Evolutionary conservation across 1,139 yeast species (phyloP), one percentile per base, ranked within the genome.

Genomic region (Kluyveromyces sp.): DNA sequence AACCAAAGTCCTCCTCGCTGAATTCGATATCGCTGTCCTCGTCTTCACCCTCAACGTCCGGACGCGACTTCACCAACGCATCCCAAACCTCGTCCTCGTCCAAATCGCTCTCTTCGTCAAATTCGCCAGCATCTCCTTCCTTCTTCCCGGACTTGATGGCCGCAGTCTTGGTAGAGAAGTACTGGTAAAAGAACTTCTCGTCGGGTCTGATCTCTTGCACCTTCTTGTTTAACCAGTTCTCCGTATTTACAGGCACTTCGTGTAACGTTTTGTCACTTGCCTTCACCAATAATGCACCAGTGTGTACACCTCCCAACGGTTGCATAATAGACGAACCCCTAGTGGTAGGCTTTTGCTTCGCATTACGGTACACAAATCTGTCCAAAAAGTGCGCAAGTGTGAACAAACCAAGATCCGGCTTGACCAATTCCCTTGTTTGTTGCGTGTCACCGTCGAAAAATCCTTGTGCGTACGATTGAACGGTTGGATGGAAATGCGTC

Each of bases 241-340:
- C 80, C 3, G 92, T 76, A 60, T 89, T 90, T 4, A 78, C 94
- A 2, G 97, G 95, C 21, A 76, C 60, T 41, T 73, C 78, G 2
- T 64, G 63, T 46, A 60, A 64, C 35, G 49, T 56, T 28, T 70
- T 68, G 57, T 77, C 79, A 3, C 87, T 78, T 28, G 88, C 78
- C 55, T 75, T 81, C 10, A 89, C 89, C 53, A 89, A 75, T 49
- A 86, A 70, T 1, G 82, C 71, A 6, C 86, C 88, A n/a, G 89
- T 82, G 51, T 83, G 88, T 1, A 83, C 78, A 49, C 97, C 97
- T 42, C 96, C 94, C 53, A 94, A 73, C 43, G 98, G 97, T 72
- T 92, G 98, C 97, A 94, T 94, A 64, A 92, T 90, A 43, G 97
- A 87, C 3, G 84, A 73, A 60, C 97, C 97, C 63, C 86, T 83